These are phyloP conservation scores for Cercospora zeae-maydis DNA, from an alignment of 2,329 filamentous ascomycete species.

Conservation along the genomic window DNA sequence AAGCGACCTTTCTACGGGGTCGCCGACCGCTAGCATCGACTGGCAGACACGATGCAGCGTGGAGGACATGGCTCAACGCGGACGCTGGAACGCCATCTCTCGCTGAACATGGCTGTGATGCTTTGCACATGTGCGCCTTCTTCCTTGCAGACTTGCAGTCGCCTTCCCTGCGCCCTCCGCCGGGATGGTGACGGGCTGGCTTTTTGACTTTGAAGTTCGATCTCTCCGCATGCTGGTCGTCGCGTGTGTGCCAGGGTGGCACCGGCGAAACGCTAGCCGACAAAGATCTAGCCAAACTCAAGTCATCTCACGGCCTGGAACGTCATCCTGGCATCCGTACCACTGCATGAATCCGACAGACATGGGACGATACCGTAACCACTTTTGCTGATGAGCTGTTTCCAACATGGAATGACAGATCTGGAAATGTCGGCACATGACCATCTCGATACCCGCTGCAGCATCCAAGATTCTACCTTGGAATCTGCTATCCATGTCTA, in stretches of 20 bases:
- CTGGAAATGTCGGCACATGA: background rate
- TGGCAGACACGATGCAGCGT: background rate
- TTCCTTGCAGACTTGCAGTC: slow-evolving; percentile 1
- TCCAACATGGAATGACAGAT: background rate
- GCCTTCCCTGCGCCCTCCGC: background rate
- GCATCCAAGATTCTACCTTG: slow-evolving; percentile 6
- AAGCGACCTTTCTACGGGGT: slow-evolving; percentile 12
- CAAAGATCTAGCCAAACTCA: slow-evolving; percentile 17
- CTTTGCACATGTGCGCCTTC: slow-evolving; percentile 3
- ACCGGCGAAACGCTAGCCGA: slow-evolving; percentile 10
- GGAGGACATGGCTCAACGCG: background rate
- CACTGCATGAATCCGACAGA: background rate
- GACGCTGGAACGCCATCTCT: background rate
- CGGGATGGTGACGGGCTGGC: slow-evolving; percentile 10
- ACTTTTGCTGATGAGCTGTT: background rate
- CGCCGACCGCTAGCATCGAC: slow-evolving; percentile 18
- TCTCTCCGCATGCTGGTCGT: slow-evolving; percentile 17
- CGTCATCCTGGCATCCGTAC: background rate
- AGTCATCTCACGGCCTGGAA: slow-evolving; percentile 2
- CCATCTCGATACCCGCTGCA: background rate
- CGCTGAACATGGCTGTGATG: slow-evolving; percentile 9
- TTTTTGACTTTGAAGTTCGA: slow-evolving; percentile 2
- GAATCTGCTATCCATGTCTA: background rate
- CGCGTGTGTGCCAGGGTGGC: background rate
- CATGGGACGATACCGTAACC: background rate